Conservation (phyloP, 306 rosid species). For the Vachellia pachyceras region DNA sequence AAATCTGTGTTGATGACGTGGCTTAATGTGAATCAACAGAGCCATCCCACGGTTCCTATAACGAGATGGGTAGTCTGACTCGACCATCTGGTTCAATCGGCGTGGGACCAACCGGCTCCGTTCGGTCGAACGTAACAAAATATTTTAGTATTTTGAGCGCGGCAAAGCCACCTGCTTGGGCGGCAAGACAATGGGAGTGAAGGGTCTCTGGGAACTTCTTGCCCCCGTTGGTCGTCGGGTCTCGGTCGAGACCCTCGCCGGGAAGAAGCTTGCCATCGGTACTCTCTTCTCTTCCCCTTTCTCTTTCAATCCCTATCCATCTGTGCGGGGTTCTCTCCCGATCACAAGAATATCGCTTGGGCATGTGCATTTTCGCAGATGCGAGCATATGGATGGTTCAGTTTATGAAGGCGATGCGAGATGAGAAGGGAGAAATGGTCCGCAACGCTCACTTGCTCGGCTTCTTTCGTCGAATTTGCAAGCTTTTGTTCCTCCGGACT, state of each 20-base stretch:
- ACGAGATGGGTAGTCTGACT: neutral
- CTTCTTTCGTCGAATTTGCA: conserved; percentile 95
- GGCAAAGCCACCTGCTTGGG: conserved; percentile 10
- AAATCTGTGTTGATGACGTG: neutral
- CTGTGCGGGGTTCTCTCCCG: neutral
- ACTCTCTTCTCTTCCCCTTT: neutral
- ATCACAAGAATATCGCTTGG: neutral
- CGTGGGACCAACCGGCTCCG: neutral
- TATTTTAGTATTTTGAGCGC: neutral
- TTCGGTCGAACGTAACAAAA: neutral
- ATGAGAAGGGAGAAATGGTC: conserved; percentile 91
- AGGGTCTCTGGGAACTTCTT: conserved; percentile 91
- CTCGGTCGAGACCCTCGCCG: conserved; percentile 93
- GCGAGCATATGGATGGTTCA: conserved; percentile 99
- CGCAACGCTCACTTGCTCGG: conserved; percentile 91
- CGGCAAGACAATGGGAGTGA: conserved; percentile 78
- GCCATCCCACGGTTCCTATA: neutral
- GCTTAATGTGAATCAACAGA: neutral
- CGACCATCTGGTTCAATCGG: neutral
- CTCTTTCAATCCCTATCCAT: conserved; percentile 28
- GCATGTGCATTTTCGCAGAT: conserved; percentile 48
- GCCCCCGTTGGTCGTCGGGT: conserved; percentile 98
- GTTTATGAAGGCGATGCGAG: conserved; percentile 95
- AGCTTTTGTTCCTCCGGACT: conserved; percentile 79
- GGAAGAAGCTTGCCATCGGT: conserved; percentile 90